Base-by-base conservation (phyloP, 257 asterid genomes). In the Salvia splendens region DNA sequence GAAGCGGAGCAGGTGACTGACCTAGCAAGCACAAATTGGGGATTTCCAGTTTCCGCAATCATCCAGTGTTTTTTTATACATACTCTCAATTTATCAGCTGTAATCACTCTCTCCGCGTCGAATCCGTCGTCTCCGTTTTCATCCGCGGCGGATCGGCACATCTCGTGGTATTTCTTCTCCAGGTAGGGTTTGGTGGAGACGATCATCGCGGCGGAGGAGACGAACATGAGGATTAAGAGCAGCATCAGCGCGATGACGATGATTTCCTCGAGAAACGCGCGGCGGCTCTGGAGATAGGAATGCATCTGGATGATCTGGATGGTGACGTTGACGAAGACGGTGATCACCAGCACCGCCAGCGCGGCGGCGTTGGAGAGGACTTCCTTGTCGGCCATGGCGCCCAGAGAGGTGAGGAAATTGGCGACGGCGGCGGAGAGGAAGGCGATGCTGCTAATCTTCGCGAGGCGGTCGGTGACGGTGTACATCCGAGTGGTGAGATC, bases 11-110 rank as follows among this genome's bases (percentile, higher is more conserved):
- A 68, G 32, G 80, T 76, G 5, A 69, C 78, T 0, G 82, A 83
- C 12, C 86, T 79, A 5, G 82, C 86, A 10, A 78, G 71, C 64
- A 81, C 86, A 48, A 73, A 80, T 43, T 80, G 78, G 1, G 82
- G 85, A 68, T 75, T 56, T n/a, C 85, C 75, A 41, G 82, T 77
- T 43, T 67, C 80, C 7, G 80, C 85, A 78, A 78, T 81, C 61
- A 78, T 72, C 79, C 80, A 75, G 8, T 75, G 72, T 53, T 75
- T 78, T 65, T 50, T 57, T 40, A 81, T 71, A 69, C 66, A 57
- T n/a, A 14, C 15, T 54, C 66, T 69, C 48, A 78, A 54, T 58
- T 78, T 73, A 1, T 69, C 78, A 17, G 45, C 70, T 11, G 45
- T 15, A 16, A 46, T 30, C 43, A 15, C 69, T 76, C 15, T 67